Percentiles rank a stretch among this genome's conserved stretches.
Conservation (phyloP, 768 basidiomycete species). For the Trametes meyenii region DNA sequence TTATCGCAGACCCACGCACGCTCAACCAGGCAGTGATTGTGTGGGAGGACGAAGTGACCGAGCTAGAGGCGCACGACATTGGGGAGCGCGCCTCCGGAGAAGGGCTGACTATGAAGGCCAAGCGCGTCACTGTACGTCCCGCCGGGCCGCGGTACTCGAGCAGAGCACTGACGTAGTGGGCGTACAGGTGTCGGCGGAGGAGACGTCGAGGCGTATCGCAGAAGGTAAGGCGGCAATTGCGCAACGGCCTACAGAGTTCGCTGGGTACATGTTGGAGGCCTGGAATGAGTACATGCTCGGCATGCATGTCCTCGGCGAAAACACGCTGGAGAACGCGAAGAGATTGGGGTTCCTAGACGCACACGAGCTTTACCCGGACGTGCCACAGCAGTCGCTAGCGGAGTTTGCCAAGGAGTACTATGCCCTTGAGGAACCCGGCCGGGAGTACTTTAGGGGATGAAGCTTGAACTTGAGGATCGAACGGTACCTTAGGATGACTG, state of each 20-base stretch:
- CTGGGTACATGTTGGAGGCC: not conserved
- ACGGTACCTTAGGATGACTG: too few relatives aligned
- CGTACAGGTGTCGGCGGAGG: not conserved
- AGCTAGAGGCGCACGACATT: slow-evolving; percentile 29
- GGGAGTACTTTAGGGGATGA: not conserved
- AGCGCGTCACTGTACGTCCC: too few relatives aligned
- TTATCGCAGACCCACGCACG: slow-evolving; percentile 37
- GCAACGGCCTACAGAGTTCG: not conserved
- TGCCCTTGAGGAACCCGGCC: slow-evolving; percentile 7
- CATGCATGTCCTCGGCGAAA: slow-evolving; percentile 35
- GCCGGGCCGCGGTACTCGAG: too few relatives aligned
- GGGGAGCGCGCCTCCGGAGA: slow-evolving; percentile 31
- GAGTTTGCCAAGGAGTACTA: slow-evolving; percentile 33
- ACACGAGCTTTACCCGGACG: slow-evolving; percentile 35
- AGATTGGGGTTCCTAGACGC: slow-evolving; percentile 34
- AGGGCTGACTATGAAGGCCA: slow-evolving; percentile 17
- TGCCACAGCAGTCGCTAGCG: slow-evolving; percentile 21
- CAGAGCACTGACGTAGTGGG: not conserved
- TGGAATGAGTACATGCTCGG: slow-evolving; percentile 2
- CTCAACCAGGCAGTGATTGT: slow-evolving; percentile 35
- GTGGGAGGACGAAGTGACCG: slow-evolving; percentile 33
- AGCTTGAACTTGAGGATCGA: too few relatives aligned
- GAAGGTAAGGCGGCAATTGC: not conserved
- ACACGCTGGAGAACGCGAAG: slow-evolving; percentile 32
- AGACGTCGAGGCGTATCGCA: not conserved